Percentiles rank a stretch among this genome's conserved stretches.
phyloP scores from a whole-genome alignment of 208 protist genomes.

The Trypanosoma conorhini region DNA sequence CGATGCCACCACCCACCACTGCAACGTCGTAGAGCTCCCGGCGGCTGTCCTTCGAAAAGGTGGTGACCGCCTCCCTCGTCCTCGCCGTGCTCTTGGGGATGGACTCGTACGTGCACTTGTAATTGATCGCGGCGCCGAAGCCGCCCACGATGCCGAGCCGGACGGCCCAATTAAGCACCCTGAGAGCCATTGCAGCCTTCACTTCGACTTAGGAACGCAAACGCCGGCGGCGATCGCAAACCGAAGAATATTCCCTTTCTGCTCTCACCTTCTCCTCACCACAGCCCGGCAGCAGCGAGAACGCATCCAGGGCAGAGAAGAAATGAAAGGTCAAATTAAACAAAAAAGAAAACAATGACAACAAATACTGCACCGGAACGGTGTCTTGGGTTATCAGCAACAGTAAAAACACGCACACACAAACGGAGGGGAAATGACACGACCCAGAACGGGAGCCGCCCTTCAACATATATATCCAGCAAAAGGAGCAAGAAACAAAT shows the following conservation, averaged over 20 bases:
- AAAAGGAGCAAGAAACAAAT: conserved; percentile 4
- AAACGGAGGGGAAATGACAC: no score
- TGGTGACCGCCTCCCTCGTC: conserved; percentile 36
- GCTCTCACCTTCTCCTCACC: neutral
- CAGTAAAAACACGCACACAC: no score
- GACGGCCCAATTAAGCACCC: conserved; percentile 26
- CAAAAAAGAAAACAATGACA: conserved; percentile 3
- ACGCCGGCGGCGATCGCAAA: neutral
- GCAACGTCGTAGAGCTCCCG: conserved; percentile 85
- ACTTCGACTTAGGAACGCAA: neutral
- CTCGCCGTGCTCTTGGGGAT: conserved; percentile 32
- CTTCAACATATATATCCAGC: neutral
- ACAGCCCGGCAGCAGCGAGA: neutral
- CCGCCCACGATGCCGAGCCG: conserved; percentile 41
- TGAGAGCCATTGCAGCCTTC: neutral
- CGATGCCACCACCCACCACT: conserved; percentile 89
- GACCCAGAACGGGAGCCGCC: neutral
- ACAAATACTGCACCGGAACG: no score
- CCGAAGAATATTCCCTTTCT: neutral
- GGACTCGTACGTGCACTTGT: conserved; percentile 48
- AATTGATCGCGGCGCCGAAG: conserved; percentile 40
- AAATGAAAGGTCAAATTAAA: neutral
- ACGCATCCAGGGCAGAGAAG: conserved; percentile 24
- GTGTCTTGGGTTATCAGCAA: no score
- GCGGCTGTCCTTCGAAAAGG: conserved; percentile 44